Evolutionary conservation across 805 yeast species (phyloP).

Genomic region (Saccharomycopsis sp.): DNA sequence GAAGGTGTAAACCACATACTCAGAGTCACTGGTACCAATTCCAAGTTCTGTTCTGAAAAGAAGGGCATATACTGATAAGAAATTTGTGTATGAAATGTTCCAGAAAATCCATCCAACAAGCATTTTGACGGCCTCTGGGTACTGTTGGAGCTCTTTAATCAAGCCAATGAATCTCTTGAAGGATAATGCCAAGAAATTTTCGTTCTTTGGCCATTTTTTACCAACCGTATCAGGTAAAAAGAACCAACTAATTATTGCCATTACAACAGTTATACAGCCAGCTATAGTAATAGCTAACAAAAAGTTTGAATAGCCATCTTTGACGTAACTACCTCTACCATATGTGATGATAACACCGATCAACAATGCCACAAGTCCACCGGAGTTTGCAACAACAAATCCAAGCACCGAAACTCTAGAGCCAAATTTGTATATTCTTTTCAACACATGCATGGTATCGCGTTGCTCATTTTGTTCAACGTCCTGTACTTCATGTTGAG

Average conservation of each 20-base stretch:
- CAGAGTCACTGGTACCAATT: conserved; percentile 32
- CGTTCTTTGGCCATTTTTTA: conserved; percentile 27
- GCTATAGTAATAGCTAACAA: conserved; percentile 36
- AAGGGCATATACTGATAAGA: conserved; percentile 31
- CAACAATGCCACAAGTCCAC: conserved; percentile 34
- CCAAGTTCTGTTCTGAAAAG: conserved; percentile 37
- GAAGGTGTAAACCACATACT: conserved; percentile 35
- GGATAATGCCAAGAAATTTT: conserved; percentile 26
- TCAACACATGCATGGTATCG: conserved; percentile 26
- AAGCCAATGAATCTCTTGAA: conserved; percentile 27
- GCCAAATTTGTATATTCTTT: conserved; percentile 25
- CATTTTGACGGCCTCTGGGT: conserved; percentile 32
- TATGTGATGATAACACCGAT: conserved; percentile 35
- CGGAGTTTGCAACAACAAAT: conserved; percentile 31
- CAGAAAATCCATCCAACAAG: conserved; percentile 39
- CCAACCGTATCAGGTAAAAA: conserved; percentile 31
- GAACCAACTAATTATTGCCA: conserved; percentile 26
- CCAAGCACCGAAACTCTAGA: conserved; percentile 35
- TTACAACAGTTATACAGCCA: conserved; percentile 30
- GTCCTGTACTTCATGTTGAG: conserved; percentile 13
- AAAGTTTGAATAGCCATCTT: conserved; percentile 30
- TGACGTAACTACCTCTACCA: conserved; percentile 25
- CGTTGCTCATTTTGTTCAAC: conserved; percentile 5
- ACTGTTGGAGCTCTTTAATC: conserved; percentile 26
- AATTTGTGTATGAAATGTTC: conserved; percentile 34